phyloP scores from a whole-genome alignment of 2,329 filamentous ascomycete species.

The Dendryphion nanum region DNA sequence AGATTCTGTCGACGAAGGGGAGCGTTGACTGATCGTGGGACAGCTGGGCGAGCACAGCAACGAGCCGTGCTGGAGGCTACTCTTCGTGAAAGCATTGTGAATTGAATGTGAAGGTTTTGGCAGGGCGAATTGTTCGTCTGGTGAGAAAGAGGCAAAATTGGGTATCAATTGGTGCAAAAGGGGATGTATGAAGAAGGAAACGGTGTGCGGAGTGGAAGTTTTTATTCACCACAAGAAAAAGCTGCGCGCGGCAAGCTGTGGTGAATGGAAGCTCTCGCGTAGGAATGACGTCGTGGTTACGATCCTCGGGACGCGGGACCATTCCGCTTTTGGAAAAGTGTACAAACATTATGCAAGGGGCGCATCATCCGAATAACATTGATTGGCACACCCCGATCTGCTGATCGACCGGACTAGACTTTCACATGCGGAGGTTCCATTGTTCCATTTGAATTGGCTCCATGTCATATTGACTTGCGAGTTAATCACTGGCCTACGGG shows the following conservation, averaged over 20 bases:
- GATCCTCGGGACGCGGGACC: too few relatives aligned
- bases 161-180: neutral
- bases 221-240: neutral
- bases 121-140: neutral
- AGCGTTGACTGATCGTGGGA: conserved; percentile 21
- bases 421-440: too few relatives aligned
- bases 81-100: conserved; percentile 33
- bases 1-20: conserved; percentile 27
- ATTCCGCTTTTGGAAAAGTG: too few relatives aligned
- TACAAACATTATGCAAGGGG: too few relatives aligned
- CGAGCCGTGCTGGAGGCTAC: conserved; percentile 28
- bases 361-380: too few relatives aligned
- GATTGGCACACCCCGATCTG: too few relatives aligned
- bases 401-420: too few relatives aligned
- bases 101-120: neutral
- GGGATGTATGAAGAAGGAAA: neutral
- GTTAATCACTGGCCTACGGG: too few relatives aligned
- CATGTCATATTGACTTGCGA: too few relatives aligned
- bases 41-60: conserved; percentile 28
- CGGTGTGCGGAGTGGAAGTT: neutral
- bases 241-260: neutral
- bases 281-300: conserved; percentile 4
- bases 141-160: neutral
- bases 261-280: conserved; percentile 1
- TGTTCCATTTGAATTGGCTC: too few relatives aligned